Conservation (phyloP, 1,284 basidiomycete species). For the Marasmius fiardii region DNA sequence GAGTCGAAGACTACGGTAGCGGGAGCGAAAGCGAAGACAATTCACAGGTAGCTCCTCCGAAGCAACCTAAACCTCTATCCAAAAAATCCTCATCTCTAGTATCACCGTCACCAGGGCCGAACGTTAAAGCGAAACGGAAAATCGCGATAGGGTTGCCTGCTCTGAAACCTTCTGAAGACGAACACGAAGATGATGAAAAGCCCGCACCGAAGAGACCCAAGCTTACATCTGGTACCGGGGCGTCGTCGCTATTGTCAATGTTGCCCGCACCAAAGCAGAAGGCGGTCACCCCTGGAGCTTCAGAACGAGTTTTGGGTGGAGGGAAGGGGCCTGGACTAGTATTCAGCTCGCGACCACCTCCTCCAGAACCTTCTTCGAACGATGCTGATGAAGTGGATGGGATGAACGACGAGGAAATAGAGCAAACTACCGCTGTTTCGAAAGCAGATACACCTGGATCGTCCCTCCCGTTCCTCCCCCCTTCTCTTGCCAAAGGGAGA, state of each 20-base stretch:
- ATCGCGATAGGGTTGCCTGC: slow-evolving; percentile 66
- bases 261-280: slow-evolving; percentile 71
- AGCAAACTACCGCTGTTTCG: slow-evolving; percentile 13
- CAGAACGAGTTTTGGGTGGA: slow-evolving; percentile 61
- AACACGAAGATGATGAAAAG: slow-evolving; percentile 40
- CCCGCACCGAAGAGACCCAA: slow-evolving; percentile 60
- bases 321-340: slow-evolving; percentile 58
- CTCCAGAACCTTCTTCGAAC: slow-evolving; percentile 8
- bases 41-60: slow-evolving; percentile 14
- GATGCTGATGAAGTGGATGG: slow-evolving; percentile 15
- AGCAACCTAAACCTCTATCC: slow-evolving; percentile 9
- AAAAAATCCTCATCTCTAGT: slow-evolving; percentile 35
- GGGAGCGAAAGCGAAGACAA: slow-evolving; percentile 56
- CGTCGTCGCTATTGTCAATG: slow-evolving; percentile 67
- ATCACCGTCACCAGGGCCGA: slow-evolving; percentile 2
- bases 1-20: slow-evolving; percentile 72
- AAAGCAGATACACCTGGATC: slow-evolving; percentile 12
- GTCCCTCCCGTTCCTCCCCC: slow-evolving; percentile 51
- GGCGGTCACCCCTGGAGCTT: slow-evolving; percentile 35
- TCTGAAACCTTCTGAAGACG: slow-evolving; percentile 33
- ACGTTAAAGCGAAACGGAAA: slow-evolving; percentile 45
- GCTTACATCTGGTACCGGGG: slow-evolving; percentile 51
- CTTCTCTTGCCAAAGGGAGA: slow-evolving; percentile 54
- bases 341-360: slow-evolving; percentile 39
- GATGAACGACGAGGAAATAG: slow-evolving; percentile 14